Percentiles rank a stretch among this genome's conserved stretches.
phyloP scores from a whole-genome alignment of 169 alveolate species.

The Cryptosporidium canis region DNA sequence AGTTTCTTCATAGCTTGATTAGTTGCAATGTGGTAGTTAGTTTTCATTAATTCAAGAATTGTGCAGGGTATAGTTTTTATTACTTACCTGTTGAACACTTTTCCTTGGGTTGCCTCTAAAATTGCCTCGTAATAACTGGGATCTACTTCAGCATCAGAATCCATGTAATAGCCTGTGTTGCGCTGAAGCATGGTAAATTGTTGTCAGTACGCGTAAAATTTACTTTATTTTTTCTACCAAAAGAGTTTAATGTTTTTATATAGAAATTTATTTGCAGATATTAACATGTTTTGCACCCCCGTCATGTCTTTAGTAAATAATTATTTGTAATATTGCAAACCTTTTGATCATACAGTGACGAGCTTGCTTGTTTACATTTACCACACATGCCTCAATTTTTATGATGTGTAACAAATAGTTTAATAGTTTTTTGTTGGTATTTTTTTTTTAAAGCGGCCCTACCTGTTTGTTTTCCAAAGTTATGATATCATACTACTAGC shows the following conservation, averaged over 20 bases:
- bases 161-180: conserved; percentile 45
- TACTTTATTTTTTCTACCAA: background rate
- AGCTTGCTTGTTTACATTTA: background rate
- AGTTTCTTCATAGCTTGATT: conserved; percentile 46
- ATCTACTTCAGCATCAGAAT: conserved; percentile 71
- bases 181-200: conserved; percentile 21
- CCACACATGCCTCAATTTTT: background rate
- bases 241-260: background rate
- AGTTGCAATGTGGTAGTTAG: background rate
- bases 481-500: background rate
- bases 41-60: background rate
- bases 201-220: background rate
- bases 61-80: background rate
- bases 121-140: conserved; percentile 60
- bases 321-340: background rate
- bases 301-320: conserved; percentile 6
- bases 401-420: background rate
- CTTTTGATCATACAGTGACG: background rate
- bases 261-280: background rate
- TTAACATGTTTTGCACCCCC: conserved; percentile 35
- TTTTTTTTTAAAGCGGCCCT: background rate
- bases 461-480: background rate
- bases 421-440: background rate
- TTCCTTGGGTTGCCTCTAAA: conserved; percentile 37
- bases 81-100: conserved; percentile 55